Conservation (phyloP, 2,329 filamentous ascomycete genomes). For the Beauveria caledonica region DNA sequence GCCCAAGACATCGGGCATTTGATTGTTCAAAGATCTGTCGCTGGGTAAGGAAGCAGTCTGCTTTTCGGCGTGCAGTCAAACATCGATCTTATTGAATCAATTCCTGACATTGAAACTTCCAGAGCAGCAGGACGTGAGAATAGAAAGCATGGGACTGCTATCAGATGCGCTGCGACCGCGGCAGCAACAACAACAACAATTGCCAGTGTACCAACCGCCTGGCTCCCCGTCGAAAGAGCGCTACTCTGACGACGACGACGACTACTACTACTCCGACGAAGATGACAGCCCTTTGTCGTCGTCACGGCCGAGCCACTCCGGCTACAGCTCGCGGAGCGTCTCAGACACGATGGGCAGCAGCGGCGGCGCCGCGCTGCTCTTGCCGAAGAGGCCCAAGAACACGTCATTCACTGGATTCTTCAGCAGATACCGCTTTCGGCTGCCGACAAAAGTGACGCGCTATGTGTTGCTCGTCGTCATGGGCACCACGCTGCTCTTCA, state of each 20-base stretch:
- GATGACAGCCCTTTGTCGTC: constrained; percentile 35
- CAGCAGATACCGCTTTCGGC: constrained; percentile 42
- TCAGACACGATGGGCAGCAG: constrained; percentile 34
- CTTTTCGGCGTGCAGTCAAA: background rate
- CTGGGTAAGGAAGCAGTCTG: background rate
- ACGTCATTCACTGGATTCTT: constrained; percentile 16
- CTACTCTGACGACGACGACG: constrained; percentile 43
- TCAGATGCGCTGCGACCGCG: constrained; percentile 40
- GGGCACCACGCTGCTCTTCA: constrained; percentile 64
- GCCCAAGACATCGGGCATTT: background rate
- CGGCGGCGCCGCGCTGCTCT: constrained; percentile 27
- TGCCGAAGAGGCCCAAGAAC: constrained; percentile 28
- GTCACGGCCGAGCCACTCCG: constrained; percentile 32
- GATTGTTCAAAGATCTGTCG: background rate
- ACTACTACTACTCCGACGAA: constrained; percentile 37
- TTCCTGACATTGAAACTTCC: background rate
- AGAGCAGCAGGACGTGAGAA: background rate
- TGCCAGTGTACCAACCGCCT: constrained; percentile 44
- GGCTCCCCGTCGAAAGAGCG: constrained; percentile 39
- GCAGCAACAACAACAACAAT: constrained; percentile 24
- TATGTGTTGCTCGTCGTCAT: constrained; percentile 70
- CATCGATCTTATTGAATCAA: background rate
- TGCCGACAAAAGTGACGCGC: constrained; percentile 66
- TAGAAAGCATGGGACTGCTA: constrained; percentile 40
- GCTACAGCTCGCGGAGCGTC: constrained; percentile 46